phyloP scores from a whole-genome alignment of 805 yeast genomes.

The Monosporozyma servazzii region DNA sequence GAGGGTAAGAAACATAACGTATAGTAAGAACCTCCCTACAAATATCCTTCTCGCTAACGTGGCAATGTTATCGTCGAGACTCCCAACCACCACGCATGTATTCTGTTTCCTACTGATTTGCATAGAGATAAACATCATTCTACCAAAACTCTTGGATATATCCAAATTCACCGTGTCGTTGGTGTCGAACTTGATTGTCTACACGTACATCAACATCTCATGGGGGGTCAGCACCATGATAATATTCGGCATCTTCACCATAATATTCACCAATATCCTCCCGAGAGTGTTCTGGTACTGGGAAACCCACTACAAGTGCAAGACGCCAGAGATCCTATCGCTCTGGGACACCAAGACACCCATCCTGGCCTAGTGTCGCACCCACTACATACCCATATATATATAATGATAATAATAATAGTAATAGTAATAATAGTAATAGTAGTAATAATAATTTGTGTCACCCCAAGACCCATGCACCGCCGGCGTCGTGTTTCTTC shows the following conservation, averaged over 20 bases:
- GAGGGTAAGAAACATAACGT: slow-evolving; percentile 3
- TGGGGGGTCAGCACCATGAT: slow-evolving; percentile 20
- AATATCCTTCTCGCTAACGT: slow-evolving; percentile 80
- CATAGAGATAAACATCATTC: slow-evolving; percentile 25
- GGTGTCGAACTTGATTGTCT: slow-evolving; percentile 17
- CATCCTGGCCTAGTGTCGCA: slow-evolving; percentile 7
- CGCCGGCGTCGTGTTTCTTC: background rate
- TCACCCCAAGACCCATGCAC: background rate
- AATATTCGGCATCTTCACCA: slow-evolving; percentile 11
- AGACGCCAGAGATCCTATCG: slow-evolving; percentile 10
- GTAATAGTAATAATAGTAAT: background rate
- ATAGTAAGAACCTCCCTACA: slow-evolving; percentile 56
- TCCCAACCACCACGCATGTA: slow-evolving; percentile 63
- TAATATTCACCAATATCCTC: slow-evolving; percentile 14
- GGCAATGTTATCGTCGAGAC: slow-evolving; percentile 82
- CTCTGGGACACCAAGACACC: slow-evolving; percentile 18
- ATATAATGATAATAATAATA: background rate
- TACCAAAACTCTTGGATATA: slow-evolving; percentile 20
- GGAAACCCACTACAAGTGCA: slow-evolving; percentile 22
- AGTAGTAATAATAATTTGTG: background rate
- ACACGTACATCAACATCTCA: slow-evolving; percentile 15
- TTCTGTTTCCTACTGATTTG: slow-evolving; percentile 66
- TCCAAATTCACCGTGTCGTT: slow-evolving; percentile 11
- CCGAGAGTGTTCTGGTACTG: slow-evolving; percentile 27
- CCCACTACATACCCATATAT: background rate